A percentile compares a stretch with the other conserved stretches of the same genome.
Conservation (phyloP, 768 basidiomycete species). For the Russula sp. region DNA sequence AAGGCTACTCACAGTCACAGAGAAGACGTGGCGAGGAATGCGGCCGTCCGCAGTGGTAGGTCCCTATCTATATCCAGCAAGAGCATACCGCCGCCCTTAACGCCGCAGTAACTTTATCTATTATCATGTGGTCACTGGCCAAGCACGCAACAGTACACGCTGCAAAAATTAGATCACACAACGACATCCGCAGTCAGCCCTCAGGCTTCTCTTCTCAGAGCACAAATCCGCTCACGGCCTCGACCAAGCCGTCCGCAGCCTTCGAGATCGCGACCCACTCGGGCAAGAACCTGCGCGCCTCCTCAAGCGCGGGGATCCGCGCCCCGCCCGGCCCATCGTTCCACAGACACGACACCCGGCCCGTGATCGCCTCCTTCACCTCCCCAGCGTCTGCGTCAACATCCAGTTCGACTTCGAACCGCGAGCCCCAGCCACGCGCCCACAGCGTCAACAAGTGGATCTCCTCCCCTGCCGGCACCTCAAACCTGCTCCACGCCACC, state of each 20-base stretch:
- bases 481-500: slow-evolving; percentile 7
- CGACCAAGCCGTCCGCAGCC: slow-evolving; percentile 7
- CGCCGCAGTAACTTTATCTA: too few species aligned
- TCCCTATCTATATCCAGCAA: too few species aligned
- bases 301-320: slow-evolving; percentile 15
- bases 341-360: slow-evolving; percentile 20
- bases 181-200: neutral
- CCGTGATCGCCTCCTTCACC: neutral
- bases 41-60: too few species aligned
- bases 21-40: too few species aligned
- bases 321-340: slow-evolving; percentile 15
- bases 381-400: neutral
- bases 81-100: too few species aligned
- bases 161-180: neutral
- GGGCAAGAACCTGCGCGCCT: slow-evolving; percentile 19
- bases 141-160: too few species aligned
- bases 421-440: slow-evolving; percentile 17
- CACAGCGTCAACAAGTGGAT: slow-evolving; percentile 8
- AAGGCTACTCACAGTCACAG: neutral
- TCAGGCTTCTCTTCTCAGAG: neutral
- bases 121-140: too few species aligned
- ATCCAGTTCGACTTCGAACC: slow-evolving; percentile 17
- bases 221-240: neutral
- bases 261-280: slow-evolving; percentile 21
- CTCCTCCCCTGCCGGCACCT: slow-evolving; percentile 16